Evolutionary conservation across 2,329 filamentous ascomycete species (phyloP), one percentile per base, ranked within the genome.

Genomic region (Ophiocordyceps camponoti-leonardi): DNA sequence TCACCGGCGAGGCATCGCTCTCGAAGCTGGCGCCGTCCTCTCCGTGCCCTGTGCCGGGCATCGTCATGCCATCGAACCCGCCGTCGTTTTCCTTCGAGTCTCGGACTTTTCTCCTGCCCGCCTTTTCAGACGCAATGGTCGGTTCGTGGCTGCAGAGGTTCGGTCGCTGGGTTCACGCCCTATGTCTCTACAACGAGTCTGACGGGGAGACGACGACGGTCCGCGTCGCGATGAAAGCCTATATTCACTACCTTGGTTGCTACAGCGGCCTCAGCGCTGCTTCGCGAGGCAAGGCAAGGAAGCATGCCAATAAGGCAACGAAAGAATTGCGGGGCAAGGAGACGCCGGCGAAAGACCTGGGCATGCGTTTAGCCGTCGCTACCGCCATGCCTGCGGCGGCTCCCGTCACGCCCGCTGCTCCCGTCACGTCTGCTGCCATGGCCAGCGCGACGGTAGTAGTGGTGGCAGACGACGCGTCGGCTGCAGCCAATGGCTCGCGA

Each of bases 141-240:
- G 58, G 58, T 11, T 58, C 59, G 4, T 65, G 62, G 62, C 48
- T 50, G n/a, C 50, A 50, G n/a, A 52, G 61, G 43, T 58, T 64
- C 46, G 54, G 57, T 43, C 58, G 59, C 44, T 65, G 62, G 62
- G 50, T 54, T 26, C 53, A 54, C 14, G 52, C 54, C 6, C 61
- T 66, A 35, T 54, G 50, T 44, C 42, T 47, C 3, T 47, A 48
- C 45, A 64, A 64, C 45, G 37, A 44, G 13, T 47, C 52, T 6
- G 48, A 50, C 18, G 41, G 50, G 26, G 33, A 48, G 22, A 45
- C 48, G 31, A 54, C 62, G 18, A 57, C 54, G 2, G 49, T 56
- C 7, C 42, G 28, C 1, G 33, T 60, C 26, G 47, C 52, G 7
- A 45, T 51, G 20, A 52, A 52, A 16, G 60, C 56, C 13, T 63